Evolutionary conservation across 2,329 filamentous ascomycete genomes (phyloP).

Genomic region (Podosphaera leucotricha): DNA sequence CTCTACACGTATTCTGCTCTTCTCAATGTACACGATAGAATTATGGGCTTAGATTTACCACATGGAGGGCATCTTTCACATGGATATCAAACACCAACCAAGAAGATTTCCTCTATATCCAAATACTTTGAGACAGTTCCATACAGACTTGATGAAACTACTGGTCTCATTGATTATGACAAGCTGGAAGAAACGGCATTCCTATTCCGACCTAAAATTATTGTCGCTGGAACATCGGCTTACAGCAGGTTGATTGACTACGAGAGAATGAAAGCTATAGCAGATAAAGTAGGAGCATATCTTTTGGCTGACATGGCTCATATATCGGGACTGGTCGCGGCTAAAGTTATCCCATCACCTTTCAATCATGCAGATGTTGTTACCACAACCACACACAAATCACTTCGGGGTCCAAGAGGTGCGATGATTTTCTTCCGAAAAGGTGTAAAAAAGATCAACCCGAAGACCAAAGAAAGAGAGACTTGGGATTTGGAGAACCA

Average conservation of each 20-base stretch:
- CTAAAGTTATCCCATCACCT: slow-evolving; percentile 77
- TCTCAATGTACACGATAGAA: slow-evolving; percentile 80
- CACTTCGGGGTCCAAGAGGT: slow-evolving; percentile 83
- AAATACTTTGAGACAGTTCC: slow-evolving; percentile 99
- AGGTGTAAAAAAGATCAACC: slow-evolving; percentile 70
- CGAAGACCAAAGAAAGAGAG: slow-evolving; percentile 74
- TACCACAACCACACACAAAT: slow-evolving; percentile 98
- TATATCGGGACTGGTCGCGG: slow-evolving; percentile 87
- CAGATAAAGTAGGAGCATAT: slow-evolving; percentile 82
- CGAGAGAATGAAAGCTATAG: slow-evolving; percentile 83
- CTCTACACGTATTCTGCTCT: slow-evolving; percentile 95
- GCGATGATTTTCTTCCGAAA: slow-evolving; percentile 99
- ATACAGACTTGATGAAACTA: slow-evolving; percentile 72
- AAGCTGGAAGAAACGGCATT: slow-evolving; percentile 70
- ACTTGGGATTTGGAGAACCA: slow-evolving; percentile 84
- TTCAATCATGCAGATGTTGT: slow-evolving; percentile 89
- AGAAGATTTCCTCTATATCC: slow-evolving; percentile 94
- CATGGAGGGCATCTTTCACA: slow-evolving; percentile 92
- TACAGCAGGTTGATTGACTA: slow-evolving; percentile 99
- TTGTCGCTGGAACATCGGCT: slow-evolving; percentile 88
- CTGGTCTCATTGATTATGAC: slow-evolving; percentile 94
- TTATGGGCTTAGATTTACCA: slow-evolving; percentile 94
- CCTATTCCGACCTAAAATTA: slow-evolving; percentile 85
- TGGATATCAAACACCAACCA: slow-evolving; percentile 87
- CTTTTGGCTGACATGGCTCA: slow-evolving; percentile 96